Percentiles rank a stretch among this genome's conserved stretches.
Evolutionary conservation across 768 basidiomycete species (phyloP).

Genomic region (Leucocoprinus leucothites): DNA sequence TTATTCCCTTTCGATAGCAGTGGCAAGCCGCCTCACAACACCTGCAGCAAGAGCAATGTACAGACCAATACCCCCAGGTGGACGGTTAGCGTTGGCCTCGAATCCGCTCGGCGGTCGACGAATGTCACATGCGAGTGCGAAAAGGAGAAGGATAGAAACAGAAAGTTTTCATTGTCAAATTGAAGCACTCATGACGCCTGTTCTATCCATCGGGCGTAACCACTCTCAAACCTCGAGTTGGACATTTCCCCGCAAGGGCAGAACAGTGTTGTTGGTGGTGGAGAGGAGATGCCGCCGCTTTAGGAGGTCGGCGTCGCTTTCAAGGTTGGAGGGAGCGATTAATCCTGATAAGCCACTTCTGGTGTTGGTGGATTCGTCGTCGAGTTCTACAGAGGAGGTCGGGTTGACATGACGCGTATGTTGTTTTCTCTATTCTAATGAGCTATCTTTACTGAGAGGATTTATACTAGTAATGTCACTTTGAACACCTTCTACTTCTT

Average conservation of each 20-base stretch:
- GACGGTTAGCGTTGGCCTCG: slow-evolving; percentile 39
- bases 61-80: slow-evolving; percentile 31
- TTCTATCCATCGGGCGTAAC: slow-evolving; percentile 33
- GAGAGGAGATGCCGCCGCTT: slow-evolving; percentile 22
- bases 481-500: slow-evolving; percentile 40
- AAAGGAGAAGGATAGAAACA: slow-evolving; percentile 43
- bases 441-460: slow-evolving; percentile 5
- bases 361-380: slow-evolving; percentile 2
- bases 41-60: slow-evolving; percentile 28
- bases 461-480: slow-evolving; percentile 22
- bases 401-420: not conserved
- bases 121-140: slow-evolving; percentile 41
- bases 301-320: slow-evolving; percentile 36
- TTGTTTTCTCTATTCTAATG: not conserved
- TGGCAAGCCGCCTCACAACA: not conserved
- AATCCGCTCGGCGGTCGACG: slow-evolving; percentile 54
- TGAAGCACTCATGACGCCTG: slow-evolving; percentile 23
- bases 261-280: not conserved
- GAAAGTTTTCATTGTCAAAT: slow-evolving; percentile 30
- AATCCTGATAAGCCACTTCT: slow-evolving; percentile 15
- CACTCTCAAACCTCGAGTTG: slow-evolving; percentile 10
- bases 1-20: slow-evolving; percentile 57
- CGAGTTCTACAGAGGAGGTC: too few species aligned
- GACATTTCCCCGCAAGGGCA: too few species aligned
- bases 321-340: slow-evolving; percentile 24